Conservation (phyloP, 2,329 filamentous ascomycete genomes). For the Chrysoporthe puriensis region DNA sequence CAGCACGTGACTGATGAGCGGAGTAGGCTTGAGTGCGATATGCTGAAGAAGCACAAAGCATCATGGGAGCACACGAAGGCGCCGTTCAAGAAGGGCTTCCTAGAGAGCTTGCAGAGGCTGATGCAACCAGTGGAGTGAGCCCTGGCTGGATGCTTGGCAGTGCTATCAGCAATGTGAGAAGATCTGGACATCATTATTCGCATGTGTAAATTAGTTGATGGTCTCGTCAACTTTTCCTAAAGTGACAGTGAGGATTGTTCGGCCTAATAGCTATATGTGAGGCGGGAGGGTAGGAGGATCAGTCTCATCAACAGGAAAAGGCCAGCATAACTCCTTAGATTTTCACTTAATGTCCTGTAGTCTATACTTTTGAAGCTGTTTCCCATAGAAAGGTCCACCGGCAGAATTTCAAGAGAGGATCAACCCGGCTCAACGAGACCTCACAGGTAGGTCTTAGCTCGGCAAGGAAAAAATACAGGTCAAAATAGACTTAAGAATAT, state of each 20-base stretch:
- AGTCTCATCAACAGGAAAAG: background rate
- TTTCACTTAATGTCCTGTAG: background rate
- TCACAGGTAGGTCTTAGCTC: background rate
- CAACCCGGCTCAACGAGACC: background rate
- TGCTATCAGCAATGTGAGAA: background rate
- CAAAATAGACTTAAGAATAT: too few relatives aligned
- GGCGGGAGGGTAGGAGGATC: background rate
- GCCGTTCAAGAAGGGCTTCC: conserved; percentile 7
- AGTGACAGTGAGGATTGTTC: background rate
- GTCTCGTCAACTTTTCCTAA: background rate
- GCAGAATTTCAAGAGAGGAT: background rate
- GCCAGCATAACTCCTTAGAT: background rate
- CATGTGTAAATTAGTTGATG: background rate
- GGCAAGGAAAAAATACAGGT: background rate
- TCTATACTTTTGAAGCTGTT: background rate
- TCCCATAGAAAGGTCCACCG: background rate
- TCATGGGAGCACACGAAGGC: conserved; percentile 6
- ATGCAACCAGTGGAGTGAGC: background rate
- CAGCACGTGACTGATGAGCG: background rate
- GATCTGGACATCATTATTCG: background rate
- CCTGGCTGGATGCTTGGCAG: background rate
- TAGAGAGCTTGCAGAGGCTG: conserved; percentile 12
- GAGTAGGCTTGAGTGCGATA: background rate
- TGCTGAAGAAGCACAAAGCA: conserved; percentile 6
- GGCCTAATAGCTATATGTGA: background rate